A percentile compares a stretch with the other conserved stretches of the same genome.
phyloP scores from a whole-genome alignment of 768 basidiomycete species.

The Macrolepiota dolichaula region DNA sequence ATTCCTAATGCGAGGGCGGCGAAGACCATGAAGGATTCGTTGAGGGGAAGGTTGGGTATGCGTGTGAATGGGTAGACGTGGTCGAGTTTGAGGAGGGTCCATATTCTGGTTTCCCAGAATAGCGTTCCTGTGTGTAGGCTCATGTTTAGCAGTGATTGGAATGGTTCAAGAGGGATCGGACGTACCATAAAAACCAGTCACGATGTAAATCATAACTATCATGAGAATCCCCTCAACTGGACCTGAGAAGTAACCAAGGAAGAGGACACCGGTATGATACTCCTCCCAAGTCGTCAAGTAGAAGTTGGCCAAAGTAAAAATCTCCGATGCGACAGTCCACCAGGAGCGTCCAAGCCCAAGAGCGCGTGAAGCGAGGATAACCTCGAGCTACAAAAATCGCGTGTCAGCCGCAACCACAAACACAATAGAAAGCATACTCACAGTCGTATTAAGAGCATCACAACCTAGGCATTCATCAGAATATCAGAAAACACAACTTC shows the following conservation, averaged over 20 bases:
- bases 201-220: conserved; percentile 69
- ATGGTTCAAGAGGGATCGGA: neutral
- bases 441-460: conserved; percentile 94
- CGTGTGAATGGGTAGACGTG: conserved; percentile 42
- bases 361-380: conserved; percentile 76
- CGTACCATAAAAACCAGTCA: conserved; percentile 76
- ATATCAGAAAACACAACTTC: neutral
- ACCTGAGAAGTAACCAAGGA: conserved; percentile 90
- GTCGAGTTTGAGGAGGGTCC: conserved; percentile 56
- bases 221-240: conserved; percentile 96
- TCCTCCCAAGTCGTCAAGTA: conserved; percentile 84
- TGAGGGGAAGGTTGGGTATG: conserved; percentile 71
- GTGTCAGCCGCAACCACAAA: neutral
- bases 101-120: conserved; percentile 76
- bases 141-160: neutral
- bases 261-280: conserved; percentile 88
- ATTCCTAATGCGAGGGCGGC: conserved; percentile 64
- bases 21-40: conserved; percentile 87
- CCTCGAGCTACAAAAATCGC: conserved; percentile 85
- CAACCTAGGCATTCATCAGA: conserved; percentile 51
- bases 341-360: conserved; percentile 91
- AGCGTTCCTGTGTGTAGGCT: conserved; percentile 51
- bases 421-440: conserved; percentile 26
- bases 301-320: conserved; percentile 73
- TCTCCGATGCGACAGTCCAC: conserved; percentile 93